Conservation (phyloP, 495 filamentous ascomycete genomes). For the Xylaria grammica region DNA sequence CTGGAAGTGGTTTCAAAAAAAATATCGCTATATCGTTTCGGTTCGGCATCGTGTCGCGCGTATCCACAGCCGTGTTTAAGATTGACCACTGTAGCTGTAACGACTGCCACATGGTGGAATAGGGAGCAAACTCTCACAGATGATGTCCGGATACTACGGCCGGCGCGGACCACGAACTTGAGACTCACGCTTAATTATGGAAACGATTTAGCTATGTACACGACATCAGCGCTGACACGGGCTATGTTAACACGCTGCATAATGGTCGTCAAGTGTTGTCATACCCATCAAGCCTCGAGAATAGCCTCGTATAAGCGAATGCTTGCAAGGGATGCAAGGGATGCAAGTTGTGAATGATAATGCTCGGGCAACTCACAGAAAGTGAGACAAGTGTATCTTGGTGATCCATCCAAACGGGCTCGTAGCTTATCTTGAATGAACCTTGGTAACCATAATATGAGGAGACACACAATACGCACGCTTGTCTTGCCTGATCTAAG, state of each 20-base stretch:
- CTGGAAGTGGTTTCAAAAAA: constrained; percentile 19
- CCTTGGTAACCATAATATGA: neutral
- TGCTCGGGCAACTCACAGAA: neutral
- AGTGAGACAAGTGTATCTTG: constrained; percentile 9
- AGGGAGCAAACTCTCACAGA: neutral
- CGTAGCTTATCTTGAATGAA: constrained; percentile 16
- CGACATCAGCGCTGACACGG: neutral
- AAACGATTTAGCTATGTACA: neutral
- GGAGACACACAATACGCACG: constrained; percentile 1
- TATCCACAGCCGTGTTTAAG: constrained; percentile 21
- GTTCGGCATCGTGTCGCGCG: constrained; percentile 22
- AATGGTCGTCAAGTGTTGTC: neutral
- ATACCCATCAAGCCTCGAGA: neutral
- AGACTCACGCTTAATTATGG: neutral
- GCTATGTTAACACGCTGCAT: neutral
- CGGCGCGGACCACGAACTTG: neutral
- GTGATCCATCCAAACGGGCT: neutral
- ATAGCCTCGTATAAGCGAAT: neutral
- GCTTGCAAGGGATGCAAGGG: neutral
- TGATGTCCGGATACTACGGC: neutral
- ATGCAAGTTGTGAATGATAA: neutral
- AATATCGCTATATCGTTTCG: constrained; percentile 26
- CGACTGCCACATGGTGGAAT: neutral
- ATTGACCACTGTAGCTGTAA: neutral
- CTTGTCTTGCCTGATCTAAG: constrained; percentile 13